Percentiles rank a stretch among this genome's conserved stretches.
These are phyloP conservation scores for Aspergillus haitiensis DNA, from an alignment of 495 filamentous ascomycete genomes.

Conservation along the genomic window DNA sequence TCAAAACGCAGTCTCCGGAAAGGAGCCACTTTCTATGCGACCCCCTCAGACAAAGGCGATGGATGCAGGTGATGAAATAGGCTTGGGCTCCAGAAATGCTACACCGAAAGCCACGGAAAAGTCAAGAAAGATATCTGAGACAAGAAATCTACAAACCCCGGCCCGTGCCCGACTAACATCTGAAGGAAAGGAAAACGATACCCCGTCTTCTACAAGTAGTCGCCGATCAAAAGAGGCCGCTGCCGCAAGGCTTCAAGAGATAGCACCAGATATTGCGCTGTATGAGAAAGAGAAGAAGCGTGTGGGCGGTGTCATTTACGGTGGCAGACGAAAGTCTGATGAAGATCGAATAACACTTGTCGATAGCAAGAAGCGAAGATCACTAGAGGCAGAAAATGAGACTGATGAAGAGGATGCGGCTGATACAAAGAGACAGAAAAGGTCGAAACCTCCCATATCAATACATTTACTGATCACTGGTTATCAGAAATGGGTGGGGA, in stretches of 20 bases:
- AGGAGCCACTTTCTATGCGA: conserved; percentile 19
- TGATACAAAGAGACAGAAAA: conserved; percentile 63
- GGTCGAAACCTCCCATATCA: conserved; percentile 55
- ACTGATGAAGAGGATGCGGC: conserved; percentile 55
- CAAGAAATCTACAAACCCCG: conserved; percentile 48
- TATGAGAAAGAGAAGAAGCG: conserved; percentile 94
- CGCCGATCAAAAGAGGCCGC: conserved; percentile 87
- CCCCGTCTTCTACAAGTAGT: conserved; percentile 73
- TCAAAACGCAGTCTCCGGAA: conserved; percentile 30
- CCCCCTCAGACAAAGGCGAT: conserved; percentile 24
- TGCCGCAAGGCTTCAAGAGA: conserved; percentile 67
- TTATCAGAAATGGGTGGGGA: conserved; percentile 71
- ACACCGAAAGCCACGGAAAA: conserved; percentile 36
- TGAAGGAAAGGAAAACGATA: conserved; percentile 81
- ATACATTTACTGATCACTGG: conserved; percentile 78
- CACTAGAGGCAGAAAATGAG: conserved; percentile 44
- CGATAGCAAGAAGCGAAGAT: conserved; percentile 42
- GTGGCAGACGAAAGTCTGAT: conserved; percentile 57
- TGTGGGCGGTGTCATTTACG: conserved; percentile 79
- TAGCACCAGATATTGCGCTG: conserved; percentile 78
- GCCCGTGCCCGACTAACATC: conserved; percentile 38
- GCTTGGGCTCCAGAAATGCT: conserved; percentile 20
- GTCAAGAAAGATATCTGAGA: conserved; percentile 30
- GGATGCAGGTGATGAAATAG: conserved; percentile 20
- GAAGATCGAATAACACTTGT: conserved; percentile 42